These are phyloP conservation scores for Spiraea crenata DNA, from an alignment of 331 rosid genomes.

Conservation along the genomic window DNA sequence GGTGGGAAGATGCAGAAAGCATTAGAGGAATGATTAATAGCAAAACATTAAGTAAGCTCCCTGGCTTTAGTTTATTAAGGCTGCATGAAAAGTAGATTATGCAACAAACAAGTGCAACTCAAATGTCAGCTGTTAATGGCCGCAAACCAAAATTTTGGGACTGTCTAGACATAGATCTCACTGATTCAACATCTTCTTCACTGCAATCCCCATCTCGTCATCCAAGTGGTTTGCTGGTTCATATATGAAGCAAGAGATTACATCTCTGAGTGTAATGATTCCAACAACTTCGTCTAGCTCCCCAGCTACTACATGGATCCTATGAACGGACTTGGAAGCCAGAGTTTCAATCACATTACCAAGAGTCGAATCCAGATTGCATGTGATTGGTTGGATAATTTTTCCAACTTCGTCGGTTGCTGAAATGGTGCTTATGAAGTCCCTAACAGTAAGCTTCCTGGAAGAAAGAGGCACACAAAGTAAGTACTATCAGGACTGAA, in stretches of 20 bases:
- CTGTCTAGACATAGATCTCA: conserved; percentile 21
- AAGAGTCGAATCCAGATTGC: conserved; percentile 63
- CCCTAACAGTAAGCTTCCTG: conserved; percentile 74
- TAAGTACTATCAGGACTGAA: background rate
- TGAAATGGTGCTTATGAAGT: conserved; percentile 54
- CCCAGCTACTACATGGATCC: conserved; percentile 59
- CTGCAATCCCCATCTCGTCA: conserved; percentile 55
- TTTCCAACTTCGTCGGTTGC: conserved; percentile 41
- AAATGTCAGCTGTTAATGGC: conserved; percentile 22
- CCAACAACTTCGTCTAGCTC: conserved; percentile 57
- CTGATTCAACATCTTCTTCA: conserved; percentile 59
- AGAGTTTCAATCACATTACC: conserved; percentile 61
- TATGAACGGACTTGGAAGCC: conserved; percentile 74
- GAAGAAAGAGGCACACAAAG: conserved; percentile 19
- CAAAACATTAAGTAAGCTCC: conserved; percentile 49
- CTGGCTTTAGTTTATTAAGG: conserved; percentile 60
- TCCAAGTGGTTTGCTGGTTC: conserved; percentile 78
- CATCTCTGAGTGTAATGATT: conserved; percentile 86
- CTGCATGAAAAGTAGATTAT: conserved; percentile 33
- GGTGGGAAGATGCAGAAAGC: conserved; percentile 76
- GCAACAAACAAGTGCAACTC: conserved; percentile 18
- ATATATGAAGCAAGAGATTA: conserved; percentile 76
- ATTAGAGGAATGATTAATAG: conserved; percentile 44
- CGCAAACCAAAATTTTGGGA: conserved; percentile 16
- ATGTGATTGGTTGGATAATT: conserved; percentile 53